A percentile compares a stretch with the other conserved stretches of the same genome.
Evolutionary conservation across 352 stramenopile species (phyloP).

Genomic region (Globisporangium barbulae): DNA sequence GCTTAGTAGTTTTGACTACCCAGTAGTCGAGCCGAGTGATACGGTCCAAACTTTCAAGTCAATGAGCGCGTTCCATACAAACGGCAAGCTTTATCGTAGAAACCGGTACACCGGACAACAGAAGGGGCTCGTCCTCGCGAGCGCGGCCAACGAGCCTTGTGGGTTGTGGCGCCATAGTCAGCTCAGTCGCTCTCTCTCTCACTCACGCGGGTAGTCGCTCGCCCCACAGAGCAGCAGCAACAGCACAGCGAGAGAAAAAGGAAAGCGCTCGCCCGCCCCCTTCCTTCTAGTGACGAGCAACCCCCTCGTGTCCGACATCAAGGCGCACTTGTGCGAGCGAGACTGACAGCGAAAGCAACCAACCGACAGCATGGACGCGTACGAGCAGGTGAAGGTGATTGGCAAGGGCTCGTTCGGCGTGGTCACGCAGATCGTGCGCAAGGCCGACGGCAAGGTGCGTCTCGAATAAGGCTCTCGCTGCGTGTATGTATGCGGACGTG

Average conservation of each 20-base stretch:
- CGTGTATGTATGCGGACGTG: not conserved
- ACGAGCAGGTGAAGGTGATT: constrained; percentile 88
- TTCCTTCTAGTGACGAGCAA: not conserved
- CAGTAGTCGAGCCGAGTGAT: not conserved
- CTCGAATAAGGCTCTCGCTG: not conserved
- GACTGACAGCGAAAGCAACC: not conserved
- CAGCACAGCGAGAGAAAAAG: not conserved
- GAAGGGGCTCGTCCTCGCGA: too few species aligned
- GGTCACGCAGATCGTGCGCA: constrained; percentile 88
- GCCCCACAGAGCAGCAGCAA: constrained; percentile 4
- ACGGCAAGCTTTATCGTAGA: too few species aligned
- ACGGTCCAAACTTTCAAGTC: too few species aligned
- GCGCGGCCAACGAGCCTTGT: not conserved
- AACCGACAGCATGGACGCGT: constrained; percentile 66
- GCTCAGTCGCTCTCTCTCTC: constrained; percentile 1
- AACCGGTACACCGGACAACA: too few species aligned
- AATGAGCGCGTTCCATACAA: too few species aligned
- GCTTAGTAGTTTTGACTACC: not conserved
- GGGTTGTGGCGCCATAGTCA: not conserved
- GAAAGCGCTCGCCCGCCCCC: not conserved
- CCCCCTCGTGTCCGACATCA: not conserved
- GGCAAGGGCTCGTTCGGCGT: constrained; percentile 91
- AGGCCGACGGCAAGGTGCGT: constrained; percentile 82
- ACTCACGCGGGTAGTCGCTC: not conserved
- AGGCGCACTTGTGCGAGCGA: too few species aligned